These are phyloP conservation scores for Penicillium sp. DNA, from an alignment of 2,329 filamentous ascomycete species.

Conservation along the genomic window DNA sequence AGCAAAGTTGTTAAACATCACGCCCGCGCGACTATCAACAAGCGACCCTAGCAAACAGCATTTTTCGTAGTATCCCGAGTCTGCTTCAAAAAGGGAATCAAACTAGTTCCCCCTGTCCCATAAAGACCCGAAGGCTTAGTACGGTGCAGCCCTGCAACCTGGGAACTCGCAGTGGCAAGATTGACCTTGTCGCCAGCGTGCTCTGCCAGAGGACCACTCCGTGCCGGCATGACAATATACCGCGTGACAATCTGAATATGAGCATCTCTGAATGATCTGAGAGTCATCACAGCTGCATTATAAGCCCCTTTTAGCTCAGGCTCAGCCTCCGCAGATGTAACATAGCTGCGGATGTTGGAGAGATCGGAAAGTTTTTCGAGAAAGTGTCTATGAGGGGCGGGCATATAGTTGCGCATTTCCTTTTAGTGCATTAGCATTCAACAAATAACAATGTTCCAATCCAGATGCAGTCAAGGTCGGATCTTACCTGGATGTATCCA, in stretches of 20 bases:
- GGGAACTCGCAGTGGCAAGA: conserved; percentile 46
- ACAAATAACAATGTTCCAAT: background rate
- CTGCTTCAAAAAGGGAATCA: conserved; percentile 52
- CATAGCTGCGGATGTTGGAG: conserved; percentile 46
- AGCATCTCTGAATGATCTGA: conserved; percentile 48
- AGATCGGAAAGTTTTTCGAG: conserved; percentile 44
- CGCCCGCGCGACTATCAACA: background rate
- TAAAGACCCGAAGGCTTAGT: conserved; percentile 38
- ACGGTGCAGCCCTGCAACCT: conserved; percentile 28
- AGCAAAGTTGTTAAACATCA: background rate
- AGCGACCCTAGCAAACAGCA: conserved; percentile 27
- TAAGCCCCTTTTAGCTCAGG: conserved; percentile 41
- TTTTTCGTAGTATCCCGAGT: conserved; percentile 50
- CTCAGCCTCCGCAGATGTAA: conserved; percentile 33
- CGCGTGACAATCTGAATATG: conserved; percentile 52
- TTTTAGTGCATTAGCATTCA: conserved; percentile 20
- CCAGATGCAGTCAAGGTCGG: background rate
- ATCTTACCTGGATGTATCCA: conserved; percentile 31
- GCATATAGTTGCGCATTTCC: conserved; percentile 55
- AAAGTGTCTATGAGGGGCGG: conserved; percentile 50
- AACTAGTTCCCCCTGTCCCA: conserved; percentile 51
- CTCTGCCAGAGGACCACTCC: conserved; percentile 14
- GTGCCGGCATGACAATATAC: conserved; percentile 49
- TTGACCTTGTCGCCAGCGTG: conserved; percentile 28
- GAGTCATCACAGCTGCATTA: conserved; percentile 44